Conservation (phyloP, 2,329 filamentous ascomycete genomes). For the Penicillium sp. region DNA sequence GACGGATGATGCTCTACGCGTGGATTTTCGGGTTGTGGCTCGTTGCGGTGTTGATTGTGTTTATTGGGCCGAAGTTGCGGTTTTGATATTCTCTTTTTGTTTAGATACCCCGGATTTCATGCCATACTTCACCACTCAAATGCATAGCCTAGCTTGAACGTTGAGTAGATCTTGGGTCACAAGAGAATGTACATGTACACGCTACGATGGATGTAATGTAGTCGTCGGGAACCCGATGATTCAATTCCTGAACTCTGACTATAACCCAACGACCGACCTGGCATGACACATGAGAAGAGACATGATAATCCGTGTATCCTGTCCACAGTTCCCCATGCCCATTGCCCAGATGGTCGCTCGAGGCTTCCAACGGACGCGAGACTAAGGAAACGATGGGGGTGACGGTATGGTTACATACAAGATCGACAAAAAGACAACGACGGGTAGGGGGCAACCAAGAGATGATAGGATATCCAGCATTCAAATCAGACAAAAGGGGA, state of each 20-base stretch:
- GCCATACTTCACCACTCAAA: background rate
- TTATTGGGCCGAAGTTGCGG: slow-evolving; percentile 81
- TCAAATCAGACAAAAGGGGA: slow-evolving; percentile 27
- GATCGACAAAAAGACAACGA: slow-evolving; percentile 23
- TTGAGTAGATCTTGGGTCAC: background rate
- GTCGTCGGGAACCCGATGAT: slow-evolving; percentile 24
- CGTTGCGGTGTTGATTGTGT: slow-evolving; percentile 74
- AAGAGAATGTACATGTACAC: too few species aligned
- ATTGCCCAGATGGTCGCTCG: slow-evolving; percentile 24
- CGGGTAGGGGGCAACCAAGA: slow-evolving; percentile 28
- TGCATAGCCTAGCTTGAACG: background rate
- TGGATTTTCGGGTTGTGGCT: slow-evolving; percentile 82
- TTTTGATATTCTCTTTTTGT: slow-evolving; percentile 54
- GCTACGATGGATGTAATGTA: background rate
- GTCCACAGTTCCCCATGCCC: slow-evolving; percentile 27
- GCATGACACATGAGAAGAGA: slow-evolving; percentile 39
- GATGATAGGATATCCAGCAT: slow-evolving; percentile 42
- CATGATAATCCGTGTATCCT: slow-evolving; percentile 33
- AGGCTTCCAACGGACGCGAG: slow-evolving; percentile 27
- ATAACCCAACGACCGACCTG: slow-evolving; percentile 35
- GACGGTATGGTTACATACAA: slow-evolving; percentile 36
- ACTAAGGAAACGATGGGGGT: slow-evolving; percentile 27
- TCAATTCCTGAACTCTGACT: slow-evolving; percentile 27
- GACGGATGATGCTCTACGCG: slow-evolving; percentile 76
- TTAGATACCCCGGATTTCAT: slow-evolving; percentile 10